Evolutionary conservation across 768 basidiomycete genomes (phyloP).

Genomic region (Boletales sp.): DNA sequence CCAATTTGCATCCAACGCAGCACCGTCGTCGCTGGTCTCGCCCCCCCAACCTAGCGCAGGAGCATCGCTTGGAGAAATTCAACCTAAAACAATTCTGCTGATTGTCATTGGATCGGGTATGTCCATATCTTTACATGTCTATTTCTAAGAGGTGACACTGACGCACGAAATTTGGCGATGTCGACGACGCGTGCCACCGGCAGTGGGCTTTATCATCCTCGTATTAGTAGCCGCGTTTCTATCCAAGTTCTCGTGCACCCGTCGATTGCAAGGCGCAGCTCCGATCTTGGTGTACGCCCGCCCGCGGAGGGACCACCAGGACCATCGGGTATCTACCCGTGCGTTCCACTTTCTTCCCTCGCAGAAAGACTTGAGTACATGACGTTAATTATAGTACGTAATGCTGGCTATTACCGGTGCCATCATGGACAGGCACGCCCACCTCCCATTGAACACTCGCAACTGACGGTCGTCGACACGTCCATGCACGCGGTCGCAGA

Average conservation of each 20-base stretch:
- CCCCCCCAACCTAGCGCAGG: background rate
- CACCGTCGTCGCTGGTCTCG: background rate
- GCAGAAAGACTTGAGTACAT: no score
- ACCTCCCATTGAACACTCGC: background rate
- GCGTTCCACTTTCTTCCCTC: background rate
- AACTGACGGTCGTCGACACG: background rate
- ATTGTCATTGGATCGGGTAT: constrained; percentile 17
- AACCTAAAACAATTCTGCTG: constrained; percentile 6
- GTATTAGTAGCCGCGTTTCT: background rate
- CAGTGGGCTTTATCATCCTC: constrained; percentile 15
- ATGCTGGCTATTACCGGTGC: no score
- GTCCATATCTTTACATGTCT: background rate
- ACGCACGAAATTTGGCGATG: no score
- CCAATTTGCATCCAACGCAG: background rate
- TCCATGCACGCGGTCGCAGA: background rate
- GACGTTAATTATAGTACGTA: no score
- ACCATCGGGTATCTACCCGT: background rate
- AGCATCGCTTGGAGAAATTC: constrained; percentile 1
- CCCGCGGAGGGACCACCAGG: background rate
- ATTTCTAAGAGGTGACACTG: no score
- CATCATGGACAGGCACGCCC: no score
- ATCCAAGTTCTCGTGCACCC: background rate
- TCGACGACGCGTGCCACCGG: no score
- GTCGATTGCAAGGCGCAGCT: background rate
- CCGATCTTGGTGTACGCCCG: background rate